Evolutionary conservation across 176 grass and related monocot species (phyloP).

Genomic region (Zea mays): DNA sequence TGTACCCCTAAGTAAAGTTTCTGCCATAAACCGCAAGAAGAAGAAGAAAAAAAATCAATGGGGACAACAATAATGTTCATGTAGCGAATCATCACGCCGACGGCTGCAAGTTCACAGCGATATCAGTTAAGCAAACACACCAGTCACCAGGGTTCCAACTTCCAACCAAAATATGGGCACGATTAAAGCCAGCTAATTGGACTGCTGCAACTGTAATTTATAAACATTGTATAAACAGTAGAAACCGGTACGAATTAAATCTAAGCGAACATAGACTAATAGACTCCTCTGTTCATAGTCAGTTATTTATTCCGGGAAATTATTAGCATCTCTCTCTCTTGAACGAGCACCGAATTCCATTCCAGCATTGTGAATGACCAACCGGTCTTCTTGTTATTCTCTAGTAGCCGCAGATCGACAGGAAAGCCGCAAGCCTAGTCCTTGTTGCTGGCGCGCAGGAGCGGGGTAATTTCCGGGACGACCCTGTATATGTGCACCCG

Average conservation of each 20-base stretch:
- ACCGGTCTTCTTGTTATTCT: conserved; percentile 25
- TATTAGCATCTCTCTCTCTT: background rate
- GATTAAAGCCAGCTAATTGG: too few species aligned
- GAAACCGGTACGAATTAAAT: too few species aligned
- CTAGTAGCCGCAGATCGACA: background rate
- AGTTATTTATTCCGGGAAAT: conserved; percentile 27
- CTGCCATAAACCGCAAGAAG: background rate
- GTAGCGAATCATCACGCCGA: background rate
- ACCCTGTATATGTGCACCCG: conserved; percentile 90
- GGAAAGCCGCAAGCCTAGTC: conserved; percentile 13
- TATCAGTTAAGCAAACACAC: background rate
- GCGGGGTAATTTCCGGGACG: conserved; percentile 57
- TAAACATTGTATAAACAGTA: too few species aligned
- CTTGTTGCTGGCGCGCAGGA: conserved; percentile 16
- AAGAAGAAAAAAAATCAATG: conserved; percentile 8
- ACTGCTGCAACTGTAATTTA: too few species aligned
- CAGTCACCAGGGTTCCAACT: background rate
- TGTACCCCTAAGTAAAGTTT: background rate
- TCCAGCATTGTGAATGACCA: conserved; percentile 23
- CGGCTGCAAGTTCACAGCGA: background rate
- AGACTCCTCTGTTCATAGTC: background rate
- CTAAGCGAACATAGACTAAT: too few species aligned
- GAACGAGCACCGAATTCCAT: conserved; percentile 11
- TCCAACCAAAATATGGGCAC: background rate
- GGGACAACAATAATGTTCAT: background rate